A percentile compares a stretch with the other conserved stretches of the same genome.
Evolutionary conservation across 169 alveolate genomes (phyloP).

Genomic region (Cryptosporidium ryanae): DNA sequence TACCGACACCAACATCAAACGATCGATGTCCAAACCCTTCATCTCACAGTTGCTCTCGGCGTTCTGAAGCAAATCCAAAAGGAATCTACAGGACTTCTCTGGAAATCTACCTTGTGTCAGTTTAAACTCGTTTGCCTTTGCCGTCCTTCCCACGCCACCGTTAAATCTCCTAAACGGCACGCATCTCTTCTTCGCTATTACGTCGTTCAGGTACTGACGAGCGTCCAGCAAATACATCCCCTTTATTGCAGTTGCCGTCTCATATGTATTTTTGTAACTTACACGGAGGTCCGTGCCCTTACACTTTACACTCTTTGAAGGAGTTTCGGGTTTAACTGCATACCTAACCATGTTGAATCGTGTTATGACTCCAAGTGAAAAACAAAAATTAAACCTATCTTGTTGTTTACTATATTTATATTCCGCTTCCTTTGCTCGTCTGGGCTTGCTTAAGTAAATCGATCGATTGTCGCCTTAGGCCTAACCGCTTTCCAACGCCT

Average conservation of each 20-base stretch:
- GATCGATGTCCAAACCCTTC: constrained; percentile 93
- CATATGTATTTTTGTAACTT: constrained; percentile 96
- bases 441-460: too few species aligned
- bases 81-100: constrained; percentile 93
- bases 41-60: constrained; percentile 96
- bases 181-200: constrained; percentile 94
- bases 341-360: constrained; percentile 55
- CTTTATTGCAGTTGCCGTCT: constrained; percentile 95
- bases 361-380: neutral
- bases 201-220: constrained; percentile 93
- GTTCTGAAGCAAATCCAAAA: constrained; percentile 91
- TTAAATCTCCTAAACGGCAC: constrained; percentile 95
- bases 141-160: constrained; percentile 97
- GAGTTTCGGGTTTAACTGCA: constrained; percentile 73
- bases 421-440: too few species aligned
- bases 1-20: constrained; percentile 90
- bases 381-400: neutral
- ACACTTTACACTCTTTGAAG: constrained; percentile 84
- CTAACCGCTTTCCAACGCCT: too few species aligned
- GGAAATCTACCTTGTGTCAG: constrained; percentile 98
- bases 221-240: constrained; percentile 94
- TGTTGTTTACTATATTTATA: too few species aligned
- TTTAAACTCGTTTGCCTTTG: constrained; percentile 95
- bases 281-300: constrained; percentile 92
- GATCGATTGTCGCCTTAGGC: too few species aligned